Conservation (phyloP, 2,329 filamentous ascomycete species). For the Aspergillus sp. region DNA sequence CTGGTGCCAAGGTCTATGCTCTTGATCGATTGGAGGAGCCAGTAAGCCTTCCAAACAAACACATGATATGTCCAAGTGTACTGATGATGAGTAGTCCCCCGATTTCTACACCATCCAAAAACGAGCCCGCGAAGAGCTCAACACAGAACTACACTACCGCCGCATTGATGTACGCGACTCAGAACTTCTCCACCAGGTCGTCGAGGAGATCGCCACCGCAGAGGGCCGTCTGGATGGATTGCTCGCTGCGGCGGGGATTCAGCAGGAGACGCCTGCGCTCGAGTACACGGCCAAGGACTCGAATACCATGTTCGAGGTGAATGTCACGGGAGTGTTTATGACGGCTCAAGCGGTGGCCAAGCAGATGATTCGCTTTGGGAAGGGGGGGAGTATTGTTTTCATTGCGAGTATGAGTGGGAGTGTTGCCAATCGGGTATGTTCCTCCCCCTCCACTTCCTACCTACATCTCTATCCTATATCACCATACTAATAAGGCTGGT, state of each 20-base stretch:
- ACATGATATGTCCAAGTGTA: not conserved
- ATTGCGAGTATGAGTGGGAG: slow-evolving; percentile 61
- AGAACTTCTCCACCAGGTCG: slow-evolving; percentile 59
- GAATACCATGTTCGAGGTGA: slow-evolving; percentile 59
- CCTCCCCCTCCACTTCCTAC: slow-evolving; percentile 1
- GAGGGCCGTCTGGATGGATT: slow-evolving; percentile 75
- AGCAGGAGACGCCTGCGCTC: slow-evolving; percentile 77
- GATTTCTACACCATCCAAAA: slow-evolving; percentile 63
- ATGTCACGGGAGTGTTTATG: slow-evolving; percentile 60
- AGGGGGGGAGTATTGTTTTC: slow-evolving; percentile 57
- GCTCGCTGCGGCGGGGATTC: slow-evolving; percentile 66
- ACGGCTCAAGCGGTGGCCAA: slow-evolving; percentile 59
- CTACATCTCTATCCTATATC: not conserved
- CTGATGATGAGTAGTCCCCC: slow-evolving; percentile 33
- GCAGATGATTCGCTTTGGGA: slow-evolving; percentile 58
- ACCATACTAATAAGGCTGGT: not conserved
- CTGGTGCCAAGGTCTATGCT: slow-evolving; percentile 58
- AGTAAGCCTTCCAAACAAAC: slow-evolving; percentile 16
- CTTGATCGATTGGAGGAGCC: slow-evolving; percentile 39
- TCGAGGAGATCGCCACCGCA: slow-evolving; percentile 63
- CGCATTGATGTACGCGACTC: slow-evolving; percentile 76
- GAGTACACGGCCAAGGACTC: slow-evolving; percentile 65
- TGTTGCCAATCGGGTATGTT: slow-evolving; percentile 50
- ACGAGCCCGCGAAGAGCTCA: slow-evolving; percentile 58
- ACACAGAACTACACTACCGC: slow-evolving; percentile 60